A percentile compares a stretch with the other conserved stretches of the same genome.
These are phyloP conservation scores for Symbiodinium natans DNA, from an alignment of 73 alveolate genomes.

Conservation along the genomic window DNA sequence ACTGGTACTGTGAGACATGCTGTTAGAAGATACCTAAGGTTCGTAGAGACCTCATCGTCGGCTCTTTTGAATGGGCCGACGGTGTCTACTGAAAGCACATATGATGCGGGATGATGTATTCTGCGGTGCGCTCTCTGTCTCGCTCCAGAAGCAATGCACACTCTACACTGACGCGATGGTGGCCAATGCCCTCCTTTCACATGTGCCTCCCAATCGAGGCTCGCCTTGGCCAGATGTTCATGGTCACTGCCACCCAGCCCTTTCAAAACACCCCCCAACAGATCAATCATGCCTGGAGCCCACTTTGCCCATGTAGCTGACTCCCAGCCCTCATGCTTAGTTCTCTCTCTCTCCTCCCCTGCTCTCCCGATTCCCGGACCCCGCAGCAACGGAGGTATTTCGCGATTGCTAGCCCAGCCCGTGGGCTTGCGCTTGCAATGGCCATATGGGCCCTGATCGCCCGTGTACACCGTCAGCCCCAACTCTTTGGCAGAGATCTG, in stretches of 20 bases:
- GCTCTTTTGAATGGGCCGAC: neutral
- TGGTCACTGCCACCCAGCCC: neutral
- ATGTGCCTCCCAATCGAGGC: neutral
- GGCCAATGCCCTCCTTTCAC: neutral
- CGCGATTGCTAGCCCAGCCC: neutral
- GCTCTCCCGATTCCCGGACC: neutral
- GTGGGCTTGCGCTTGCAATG: neutral
- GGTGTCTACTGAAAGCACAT: neutral
- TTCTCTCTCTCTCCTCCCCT: no score
- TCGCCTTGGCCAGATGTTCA: neutral
- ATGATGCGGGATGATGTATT: neutral
- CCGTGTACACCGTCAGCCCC: neutral
- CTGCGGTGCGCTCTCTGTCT: neutral
- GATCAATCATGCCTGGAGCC: neutral
- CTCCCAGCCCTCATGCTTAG: neutral
- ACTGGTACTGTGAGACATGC: neutral
- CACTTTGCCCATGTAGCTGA: neutral
- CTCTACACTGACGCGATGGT: neutral
- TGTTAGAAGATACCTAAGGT: neutral
- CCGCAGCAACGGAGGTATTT: neutral
- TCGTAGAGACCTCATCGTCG: neutral
- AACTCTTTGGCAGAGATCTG: neutral
- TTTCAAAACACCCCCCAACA: neutral
- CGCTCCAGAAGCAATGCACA: neutral
- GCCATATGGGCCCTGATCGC: neutral